A percentile compares a stretch with the other conserved stretches of the same genome.
Conservation (phyloP, 495 filamentous ascomycete species). For the Penicilliopsis zonata region DNA sequence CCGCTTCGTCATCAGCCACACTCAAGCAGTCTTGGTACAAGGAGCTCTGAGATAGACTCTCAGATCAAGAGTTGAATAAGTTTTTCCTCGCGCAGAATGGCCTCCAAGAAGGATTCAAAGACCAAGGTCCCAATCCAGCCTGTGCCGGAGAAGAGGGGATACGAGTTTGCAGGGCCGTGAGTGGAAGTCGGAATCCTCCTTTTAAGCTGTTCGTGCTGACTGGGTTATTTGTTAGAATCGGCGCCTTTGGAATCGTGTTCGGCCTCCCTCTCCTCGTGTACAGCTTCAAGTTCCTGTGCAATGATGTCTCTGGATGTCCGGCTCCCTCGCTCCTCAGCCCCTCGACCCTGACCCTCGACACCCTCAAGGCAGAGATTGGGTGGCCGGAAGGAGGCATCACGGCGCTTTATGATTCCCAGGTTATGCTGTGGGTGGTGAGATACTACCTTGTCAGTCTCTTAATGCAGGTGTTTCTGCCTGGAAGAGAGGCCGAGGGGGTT, state of each 20-base stretch:
- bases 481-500: conserved; percentile 56
- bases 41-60: no score
- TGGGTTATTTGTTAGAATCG: conserved; percentile 45
- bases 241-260: conserved; percentile 61
- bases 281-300: conserved; percentile 71
- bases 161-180: conserved; percentile 85
- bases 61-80: no score
- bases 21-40: no score
- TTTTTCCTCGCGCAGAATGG: conserved; percentile 11
- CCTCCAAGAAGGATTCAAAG: conserved; percentile 14
- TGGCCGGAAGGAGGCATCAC: conserved; percentile 59
- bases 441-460: conserved; percentile 73
- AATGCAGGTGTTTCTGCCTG: conserved; percentile 69
- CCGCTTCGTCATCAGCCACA: no score
- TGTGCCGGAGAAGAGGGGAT: conserved; percentile 43
- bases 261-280: conserved; percentile 69
- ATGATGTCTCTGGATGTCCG: conserved; percentile 85
- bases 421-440: conserved; percentile 50
- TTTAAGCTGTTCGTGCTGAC: no score
- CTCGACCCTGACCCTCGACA: conserved; percentile 52
- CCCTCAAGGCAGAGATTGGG: conserved; percentile 63
- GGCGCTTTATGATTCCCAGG: conserved; percentile 49
- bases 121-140: conserved; percentile 19
- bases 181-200: no score
- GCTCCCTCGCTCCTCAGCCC: conserved; percentile 74